A percentile compares a stretch with the other conserved stretches of the same genome.
These are phyloP conservation scores for Leccinum fallax DNA, from an alignment of 1,284 basidiomycete species.

Conservation along the genomic window DNA sequence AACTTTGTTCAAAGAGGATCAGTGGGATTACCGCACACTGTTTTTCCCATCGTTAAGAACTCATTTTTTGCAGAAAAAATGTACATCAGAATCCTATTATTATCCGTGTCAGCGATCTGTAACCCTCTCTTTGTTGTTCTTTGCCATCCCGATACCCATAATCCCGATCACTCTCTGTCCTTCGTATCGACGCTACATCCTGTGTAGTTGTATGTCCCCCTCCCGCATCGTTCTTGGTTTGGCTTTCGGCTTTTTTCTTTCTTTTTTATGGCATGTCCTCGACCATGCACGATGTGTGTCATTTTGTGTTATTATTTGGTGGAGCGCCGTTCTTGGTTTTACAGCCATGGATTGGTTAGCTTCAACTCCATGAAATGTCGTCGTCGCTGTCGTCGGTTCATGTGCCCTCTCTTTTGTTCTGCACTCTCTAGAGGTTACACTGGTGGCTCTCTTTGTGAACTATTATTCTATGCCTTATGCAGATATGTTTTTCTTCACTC, in stretches of 20 bases:
- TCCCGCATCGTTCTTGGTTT: slow-evolving; percentile 26
- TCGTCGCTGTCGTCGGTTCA: slow-evolving; percentile 10
- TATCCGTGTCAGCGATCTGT: slow-evolving; percentile 34
- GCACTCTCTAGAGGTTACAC: slow-evolving; percentile 8
- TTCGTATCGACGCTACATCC: slow-evolving; percentile 18
- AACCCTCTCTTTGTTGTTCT: slow-evolving; percentile 15
- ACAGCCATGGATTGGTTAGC: slow-evolving; percentile 2
- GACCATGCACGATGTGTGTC: slow-evolving; percentile 11
- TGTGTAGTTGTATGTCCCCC: slow-evolving; percentile 25
- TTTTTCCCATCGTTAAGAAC: slow-evolving; percentile 16
- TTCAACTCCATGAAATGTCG: slow-evolving; percentile 6
- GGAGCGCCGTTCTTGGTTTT: slow-evolving; percentile 15
- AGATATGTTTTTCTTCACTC: not conserved
- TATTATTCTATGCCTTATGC: not conserved
- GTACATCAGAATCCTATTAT: slow-evolving; percentile 36
- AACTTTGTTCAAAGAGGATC: slow-evolving; percentile 13
- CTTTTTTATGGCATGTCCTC: slow-evolving; percentile 14
- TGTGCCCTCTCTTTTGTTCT: slow-evolving; percentile 9
- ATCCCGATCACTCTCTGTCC: slow-evolving; percentile 5
- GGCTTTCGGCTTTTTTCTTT: slow-evolving; percentile 20
- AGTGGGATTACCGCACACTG: slow-evolving; percentile 15
- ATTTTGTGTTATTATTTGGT: slow-evolving; percentile 14
- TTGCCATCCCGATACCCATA: slow-evolving; percentile 20
- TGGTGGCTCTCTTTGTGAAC: not conserved
- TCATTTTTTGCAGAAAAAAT: slow-evolving; percentile 32